Evolutionary conservation across 2,329 filamentous ascomycete species (phyloP), one percentile per base, ranked within the genome.

Genomic region (Hansfordia pulvinata): DNA sequence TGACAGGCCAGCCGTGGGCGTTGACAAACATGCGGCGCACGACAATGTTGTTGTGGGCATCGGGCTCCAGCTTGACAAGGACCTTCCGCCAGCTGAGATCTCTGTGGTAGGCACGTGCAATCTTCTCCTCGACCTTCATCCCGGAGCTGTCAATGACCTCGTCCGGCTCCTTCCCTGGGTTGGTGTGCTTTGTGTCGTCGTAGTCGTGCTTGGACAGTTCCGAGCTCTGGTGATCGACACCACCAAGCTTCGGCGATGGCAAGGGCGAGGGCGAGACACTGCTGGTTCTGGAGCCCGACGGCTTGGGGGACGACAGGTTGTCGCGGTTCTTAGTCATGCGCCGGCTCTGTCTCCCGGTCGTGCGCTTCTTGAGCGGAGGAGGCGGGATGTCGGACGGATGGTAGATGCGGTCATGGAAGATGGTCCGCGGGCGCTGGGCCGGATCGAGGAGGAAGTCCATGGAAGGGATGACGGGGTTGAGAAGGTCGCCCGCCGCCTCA

Each of bases 31-130:
- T 93, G 30, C 90, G 77, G 10, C 90, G 78, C 14, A 98, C 90
- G 33, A 96, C 79, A 38, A 98, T 93, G 51, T 98, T 98, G 54
- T 98, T 98, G 57, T 98, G 90, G 0, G 90, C 90, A 52, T 98
- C 90, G 0, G 90, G 90, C 47, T 98, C 88, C 3, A 98, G 64
- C 28, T 90, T 80, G 10, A 98, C 90, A 4, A 98, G 69, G 2
- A 98, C 90, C 49, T 98, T 98, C 23, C 90, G 80, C 90, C 90
- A 98, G 2, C 83, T 82, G 12, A 98, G 56, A 35, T 84, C 84
- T 9, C 76, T 74, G 50, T 98, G 90, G 54, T 98, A 98, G 10
- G 85, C 90, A 24, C 90, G 72, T 2, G 90, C 90, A 38, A 98
- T 98, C 54, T 94, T 96, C 51, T 98, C 90, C 51, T 98, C 90